These are phyloP conservation scores for Novymonas esmeraldas DNA, from an alignment of 208 protist genomes.

Conservation along the genomic window DNA sequence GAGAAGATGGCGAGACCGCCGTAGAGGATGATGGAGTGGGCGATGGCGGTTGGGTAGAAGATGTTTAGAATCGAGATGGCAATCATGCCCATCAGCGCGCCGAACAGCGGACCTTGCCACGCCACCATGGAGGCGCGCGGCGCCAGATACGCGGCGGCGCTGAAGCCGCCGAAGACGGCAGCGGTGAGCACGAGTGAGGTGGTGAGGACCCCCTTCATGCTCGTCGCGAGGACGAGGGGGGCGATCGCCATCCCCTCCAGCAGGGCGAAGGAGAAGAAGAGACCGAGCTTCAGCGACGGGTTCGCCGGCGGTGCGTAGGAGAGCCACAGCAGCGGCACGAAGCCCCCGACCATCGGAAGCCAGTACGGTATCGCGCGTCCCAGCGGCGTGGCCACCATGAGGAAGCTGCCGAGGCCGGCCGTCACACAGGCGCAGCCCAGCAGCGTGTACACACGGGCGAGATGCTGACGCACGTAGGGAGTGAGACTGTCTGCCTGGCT, in stretches of 20 bases:
- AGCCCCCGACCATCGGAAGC: conserved; percentile 82
- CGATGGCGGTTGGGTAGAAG: conserved; percentile 87
- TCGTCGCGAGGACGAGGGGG: conserved; percentile 72
- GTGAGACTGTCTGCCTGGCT: conserved; percentile 79
- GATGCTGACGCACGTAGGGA: conserved; percentile 82
- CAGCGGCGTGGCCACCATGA: conserved; percentile 88
- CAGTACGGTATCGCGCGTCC: conserved; percentile 74
- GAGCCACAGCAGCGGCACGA: conserved; percentile 88
- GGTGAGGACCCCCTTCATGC: conserved; percentile 79
- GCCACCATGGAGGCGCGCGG: conserved; percentile 80
- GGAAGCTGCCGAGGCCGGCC: conserved; percentile 62
- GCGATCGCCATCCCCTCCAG: conserved; percentile 88
- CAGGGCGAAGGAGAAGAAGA: conserved; percentile 81
- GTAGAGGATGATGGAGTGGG: conserved; percentile 86
- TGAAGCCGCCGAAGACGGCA: conserved; percentile 88
- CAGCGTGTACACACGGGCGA: conserved; percentile 82
- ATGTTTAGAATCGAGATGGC: conserved; percentile 83
- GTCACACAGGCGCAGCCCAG: conserved; percentile 50
- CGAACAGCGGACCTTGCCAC: conserved; percentile 88
- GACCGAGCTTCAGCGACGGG: conserved; percentile 64
- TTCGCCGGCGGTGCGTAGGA: conserved; percentile 79
- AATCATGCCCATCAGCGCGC: conserved; percentile 83
- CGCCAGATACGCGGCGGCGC: conserved; percentile 77
- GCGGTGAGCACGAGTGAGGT: conserved; percentile 83
- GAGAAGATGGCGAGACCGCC: conserved; percentile 89